Evolutionary conservation across 495 filamentous ascomycete genomes (phyloP).

Genomic region (Aspergillus panamensis): DNA sequence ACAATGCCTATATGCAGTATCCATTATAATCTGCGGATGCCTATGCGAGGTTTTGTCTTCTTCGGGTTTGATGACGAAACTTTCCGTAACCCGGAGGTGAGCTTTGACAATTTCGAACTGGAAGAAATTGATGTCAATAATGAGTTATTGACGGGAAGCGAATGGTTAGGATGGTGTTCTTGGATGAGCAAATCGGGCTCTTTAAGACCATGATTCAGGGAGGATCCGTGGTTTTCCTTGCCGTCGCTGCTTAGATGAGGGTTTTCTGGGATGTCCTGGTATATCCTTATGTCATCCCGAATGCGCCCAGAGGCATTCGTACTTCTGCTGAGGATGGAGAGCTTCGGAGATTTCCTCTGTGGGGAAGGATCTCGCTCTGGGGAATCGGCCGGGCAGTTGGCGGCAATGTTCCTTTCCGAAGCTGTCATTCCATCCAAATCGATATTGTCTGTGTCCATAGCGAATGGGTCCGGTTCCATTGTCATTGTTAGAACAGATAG

Average conservation of each 20-base stretch:
- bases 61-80: slow-evolving; percentile 17
- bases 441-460: slow-evolving; percentile 16
- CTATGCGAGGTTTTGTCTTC: slow-evolving; percentile 40
- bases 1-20: background rate
- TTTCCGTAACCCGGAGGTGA: slow-evolving; percentile 25
- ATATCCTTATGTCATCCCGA: slow-evolving; percentile 37
- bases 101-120: slow-evolving; percentile 19
- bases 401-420: slow-evolving; percentile 44
- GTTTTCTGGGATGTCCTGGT: slow-evolving; percentile 36
- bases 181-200: slow-evolving; percentile 3
- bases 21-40: slow-evolving; percentile 38
- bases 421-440: slow-evolving; percentile 27
- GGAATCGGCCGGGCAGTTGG: slow-evolving; percentile 23
- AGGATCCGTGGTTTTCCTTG: slow-evolving; percentile 33
- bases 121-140: slow-evolving; percentile 11
- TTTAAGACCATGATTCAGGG: slow-evolving; percentile 13
- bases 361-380: slow-evolving; percentile 16
- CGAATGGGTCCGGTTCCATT: slow-evolving; percentile 28
- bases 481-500: slow-evolving; percentile 38
- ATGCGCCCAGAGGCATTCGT: slow-evolving; percentile 27
- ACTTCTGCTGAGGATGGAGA: slow-evolving; percentile 27
- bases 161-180: background rate
- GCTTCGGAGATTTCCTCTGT: slow-evolving; percentile 32
- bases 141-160: slow-evolving; percentile 11
- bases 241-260: slow-evolving; percentile 26